Conservation (phyloP, 768 basidiomycete species). For the Boletales sp. region DNA sequence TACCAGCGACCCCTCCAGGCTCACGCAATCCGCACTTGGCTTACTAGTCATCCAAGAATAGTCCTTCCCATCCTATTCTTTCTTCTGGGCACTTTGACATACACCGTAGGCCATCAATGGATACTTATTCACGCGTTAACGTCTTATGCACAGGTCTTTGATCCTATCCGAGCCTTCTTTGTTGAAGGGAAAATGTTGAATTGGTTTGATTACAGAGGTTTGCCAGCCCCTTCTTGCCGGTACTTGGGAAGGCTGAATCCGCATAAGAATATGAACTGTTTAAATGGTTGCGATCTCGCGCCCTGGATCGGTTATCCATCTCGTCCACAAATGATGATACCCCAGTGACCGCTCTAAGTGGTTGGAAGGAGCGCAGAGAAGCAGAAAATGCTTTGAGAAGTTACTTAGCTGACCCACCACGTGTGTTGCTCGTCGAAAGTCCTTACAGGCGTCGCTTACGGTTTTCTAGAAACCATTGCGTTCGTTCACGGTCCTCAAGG, state of each 20-base stretch:
- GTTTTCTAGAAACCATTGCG: conserved; percentile 56
- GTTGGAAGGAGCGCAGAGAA: conserved; percentile 84
- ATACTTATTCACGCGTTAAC: not conserved
- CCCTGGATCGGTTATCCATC: conserved; percentile 49
- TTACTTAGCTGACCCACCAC: conserved; percentile 77
- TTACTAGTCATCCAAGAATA: conserved; percentile 82
- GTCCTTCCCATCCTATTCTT: conserved; percentile 79
- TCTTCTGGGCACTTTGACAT: conserved; percentile 84
- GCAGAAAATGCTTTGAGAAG: conserved; percentile 63
- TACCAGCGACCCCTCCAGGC: conserved; percentile 66
- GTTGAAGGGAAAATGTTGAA: conserved; percentile 78
- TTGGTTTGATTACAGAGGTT: conserved; percentile 80
- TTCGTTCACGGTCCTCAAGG: conserved; percentile 84
- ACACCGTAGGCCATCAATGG: conserved; percentile 56
- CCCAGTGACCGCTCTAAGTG: conserved; percentile 33
- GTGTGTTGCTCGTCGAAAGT: conserved; percentile 36
- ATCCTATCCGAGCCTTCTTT: conserved; percentile 83
- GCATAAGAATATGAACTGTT: conserved; percentile 64
- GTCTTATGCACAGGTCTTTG: conserved; percentile 65
- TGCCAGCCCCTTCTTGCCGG: conserved; percentile 8
- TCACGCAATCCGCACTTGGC: conserved; percentile 72
- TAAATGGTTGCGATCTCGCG: conserved; percentile 68
- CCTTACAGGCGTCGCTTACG: conserved; percentile 1
- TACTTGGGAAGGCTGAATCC: not conserved
- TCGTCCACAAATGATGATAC: conserved; percentile 18